phyloP scores from a whole-genome alignment of 73 alveolate species.

The Paraurostyla sp. region DNA sequence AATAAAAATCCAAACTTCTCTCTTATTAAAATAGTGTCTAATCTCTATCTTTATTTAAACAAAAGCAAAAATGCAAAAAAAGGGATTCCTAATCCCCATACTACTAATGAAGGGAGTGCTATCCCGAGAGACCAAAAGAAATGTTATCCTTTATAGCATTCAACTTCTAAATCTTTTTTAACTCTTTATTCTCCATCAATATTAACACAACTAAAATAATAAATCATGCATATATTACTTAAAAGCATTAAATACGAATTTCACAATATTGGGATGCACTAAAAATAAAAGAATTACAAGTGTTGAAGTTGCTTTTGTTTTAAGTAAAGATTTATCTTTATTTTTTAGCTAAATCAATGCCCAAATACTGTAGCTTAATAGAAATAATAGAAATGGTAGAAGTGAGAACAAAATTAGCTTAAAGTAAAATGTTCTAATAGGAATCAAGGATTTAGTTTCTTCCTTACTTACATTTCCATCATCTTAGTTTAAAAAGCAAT shows the following conservation, averaged over 20 bases:
- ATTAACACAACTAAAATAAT: conserved; percentile 30
- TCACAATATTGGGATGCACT: conserved; percentile 56
- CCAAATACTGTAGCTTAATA: conserved; percentile 47
- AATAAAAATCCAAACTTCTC: conserved; percentile 60
- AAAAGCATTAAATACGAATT: conserved; percentile 29
- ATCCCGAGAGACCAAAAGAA: conserved; percentile 25
- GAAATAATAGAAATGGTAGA: conserved; percentile 57
- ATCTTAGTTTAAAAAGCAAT: conserved; percentile 70
- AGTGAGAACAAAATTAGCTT: conserved; percentile 52
- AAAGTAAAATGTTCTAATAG: conserved; percentile 50
- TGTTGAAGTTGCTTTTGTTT: conserved; percentile 42
- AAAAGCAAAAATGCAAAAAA: conserved; percentile 45
- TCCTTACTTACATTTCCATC: background rate
- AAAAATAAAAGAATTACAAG: conserved; percentile 54
- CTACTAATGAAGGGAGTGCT: conserved; percentile 51
- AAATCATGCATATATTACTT: background rate
- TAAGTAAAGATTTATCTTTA: background rate
- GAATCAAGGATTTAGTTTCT: background rate
- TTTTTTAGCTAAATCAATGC: background rate
- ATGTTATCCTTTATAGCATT: conserved; percentile 47
- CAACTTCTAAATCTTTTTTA: conserved; percentile 40
- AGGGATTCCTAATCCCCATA: conserved; percentile 73
- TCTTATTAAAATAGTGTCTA: background rate
- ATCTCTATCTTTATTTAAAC: background rate
- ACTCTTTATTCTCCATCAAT: conserved; percentile 40